Evolutionary conservation across 2,329 filamentous ascomycete species (phyloP).

Genomic region (Ophiostoma novo-ulmi): DNA sequence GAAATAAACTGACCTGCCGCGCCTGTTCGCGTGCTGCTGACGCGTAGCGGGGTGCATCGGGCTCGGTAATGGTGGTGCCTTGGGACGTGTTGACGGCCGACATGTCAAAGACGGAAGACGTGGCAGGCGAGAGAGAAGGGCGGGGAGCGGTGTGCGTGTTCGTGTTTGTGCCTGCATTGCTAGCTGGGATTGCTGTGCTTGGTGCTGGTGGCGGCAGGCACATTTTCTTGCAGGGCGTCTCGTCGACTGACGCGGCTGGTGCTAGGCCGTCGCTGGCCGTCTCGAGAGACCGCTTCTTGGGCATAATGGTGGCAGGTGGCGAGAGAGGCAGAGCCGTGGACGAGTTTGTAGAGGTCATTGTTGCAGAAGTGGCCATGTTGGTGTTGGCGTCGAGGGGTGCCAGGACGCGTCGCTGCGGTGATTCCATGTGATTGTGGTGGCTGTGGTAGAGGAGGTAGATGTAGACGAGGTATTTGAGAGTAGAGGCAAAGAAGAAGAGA

Average conservation of each 20-base stretch:
- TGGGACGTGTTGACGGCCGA: conserved; percentile 44
- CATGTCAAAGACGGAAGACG: conserved; percentile 48
- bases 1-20: conserved; percentile 41
- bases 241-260: conserved; percentile 6
- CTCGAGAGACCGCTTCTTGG: conserved; percentile 17
- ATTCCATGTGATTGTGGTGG: background rate
- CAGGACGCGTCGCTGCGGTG: conserved; percentile 41
- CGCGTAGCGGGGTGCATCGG: conserved; percentile 33
- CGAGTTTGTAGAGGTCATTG: background rate
- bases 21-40: conserved; percentile 42
- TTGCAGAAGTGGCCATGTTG: background rate
- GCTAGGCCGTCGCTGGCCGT: conserved; percentile 6
- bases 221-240: conserved; percentile 11
- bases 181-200: conserved; percentile 25
- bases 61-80: conserved; percentile 47
- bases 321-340: conserved; percentile 8
- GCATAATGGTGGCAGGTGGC: conserved; percentile 10
- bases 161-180: background rate
- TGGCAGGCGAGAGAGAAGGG: conserved; percentile 21
- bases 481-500: background rate
- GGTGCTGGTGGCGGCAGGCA: background rate
- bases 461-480: background rate
- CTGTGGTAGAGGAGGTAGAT: background rate
- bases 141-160: background rate
- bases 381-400: conserved; percentile 35